Base-by-base conservation (phyloP, 2,329 filamentous ascomycete genomes). In the Claviceps arundinis region DNA sequence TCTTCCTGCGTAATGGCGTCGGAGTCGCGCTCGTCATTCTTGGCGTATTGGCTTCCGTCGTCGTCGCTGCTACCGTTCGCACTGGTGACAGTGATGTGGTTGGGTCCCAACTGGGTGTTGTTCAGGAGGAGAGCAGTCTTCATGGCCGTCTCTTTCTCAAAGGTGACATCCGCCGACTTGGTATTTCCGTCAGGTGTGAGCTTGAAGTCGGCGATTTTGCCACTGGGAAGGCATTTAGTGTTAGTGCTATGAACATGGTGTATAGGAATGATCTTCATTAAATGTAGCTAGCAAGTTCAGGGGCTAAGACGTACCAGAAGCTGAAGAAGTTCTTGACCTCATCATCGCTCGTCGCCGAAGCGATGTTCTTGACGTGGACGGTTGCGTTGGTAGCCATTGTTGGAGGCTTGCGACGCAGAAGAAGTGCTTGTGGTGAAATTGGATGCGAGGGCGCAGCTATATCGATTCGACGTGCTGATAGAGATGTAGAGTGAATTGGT, bases 251-350 rank as follows among this genome's bases (percentile, higher is more conserved):
- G 14, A 19, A 8, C n/a, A 41, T 19, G 14, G n/a, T 8, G 16
- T 41, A 30, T 4, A 9, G 26, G 26, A 30, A 30, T 9, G 26
- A 9, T 4, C 26, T 30, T 30, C 26, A 4, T 30, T 3, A 11
- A 11, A 8, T 30, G 11, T 30, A 30, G 8, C 8, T 30, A 30
- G 26, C 3, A 9, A 30, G 2, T 9, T 30, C 8, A 30, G 26
- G 8, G 26, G 9, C 8, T 9, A 4, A 34, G 26, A 55, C 80
- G 67, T 77, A 91, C 88, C 81, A 85, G 72, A 97, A 97, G 75
- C 86, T 93, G 77, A 98, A 98, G 78, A 98, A 98, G 66, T 95
- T 90, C 65, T 82, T 82, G 62, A 98, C 83, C 71, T 97, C 89
- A 72, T 90, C 85, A 71, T 98, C 89, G 60, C 80, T 82, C 53